These are phyloP conservation scores for Lichtheimia hyalospora DNA, from an alignment of 371 early-diverging fungal genomes.

Conservation along the genomic window DNA sequence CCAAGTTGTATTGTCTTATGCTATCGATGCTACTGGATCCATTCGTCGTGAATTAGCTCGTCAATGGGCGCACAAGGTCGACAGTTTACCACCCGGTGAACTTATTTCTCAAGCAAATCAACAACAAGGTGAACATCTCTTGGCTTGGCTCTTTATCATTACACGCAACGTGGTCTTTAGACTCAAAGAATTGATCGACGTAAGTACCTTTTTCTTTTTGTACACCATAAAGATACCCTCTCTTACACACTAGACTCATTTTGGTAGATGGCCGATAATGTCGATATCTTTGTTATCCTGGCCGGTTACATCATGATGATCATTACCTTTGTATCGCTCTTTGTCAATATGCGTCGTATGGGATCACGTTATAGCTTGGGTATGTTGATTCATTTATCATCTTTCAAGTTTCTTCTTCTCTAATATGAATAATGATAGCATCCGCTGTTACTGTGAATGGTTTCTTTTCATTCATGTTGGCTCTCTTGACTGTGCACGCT, in stretches of 20 bases:
- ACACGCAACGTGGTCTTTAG: conserved; percentile 53
- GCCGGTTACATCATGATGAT: conserved; percentile 79
- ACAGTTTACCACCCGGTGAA: conserved; percentile 37
- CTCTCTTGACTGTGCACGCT: conserved; percentile 58
- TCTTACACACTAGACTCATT: neutral
- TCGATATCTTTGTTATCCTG: conserved; percentile 75
- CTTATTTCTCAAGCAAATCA: conserved; percentile 20
- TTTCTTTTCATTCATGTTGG: conserved; percentile 73
- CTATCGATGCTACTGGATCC: conserved; percentile 56
- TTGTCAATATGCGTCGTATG: conserved; percentile 79
- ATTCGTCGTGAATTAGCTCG: conserved; percentile 44
- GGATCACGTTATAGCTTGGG: conserved; percentile 81
- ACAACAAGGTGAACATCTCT: conserved; percentile 22
- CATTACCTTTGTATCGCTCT: conserved; percentile 74
- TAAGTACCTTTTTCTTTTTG: conserved; percentile 19
- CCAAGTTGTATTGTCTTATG: conserved; percentile 52
- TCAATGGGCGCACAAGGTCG: conserved; percentile 52
- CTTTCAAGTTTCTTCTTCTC: neutral
- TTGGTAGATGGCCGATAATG: conserved; percentile 49
- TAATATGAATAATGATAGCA: conserved; percentile 15
- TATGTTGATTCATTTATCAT: conserved; percentile 15
- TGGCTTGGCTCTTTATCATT: conserved; percentile 48
- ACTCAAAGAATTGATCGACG: conserved; percentile 60
- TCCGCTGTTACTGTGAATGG: conserved; percentile 61
- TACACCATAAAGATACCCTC: neutral